These are phyloP conservation scores for Nyssa sinensis DNA, from an alignment of 148 eudicot genomes.

Conservation along the genomic window DNA sequence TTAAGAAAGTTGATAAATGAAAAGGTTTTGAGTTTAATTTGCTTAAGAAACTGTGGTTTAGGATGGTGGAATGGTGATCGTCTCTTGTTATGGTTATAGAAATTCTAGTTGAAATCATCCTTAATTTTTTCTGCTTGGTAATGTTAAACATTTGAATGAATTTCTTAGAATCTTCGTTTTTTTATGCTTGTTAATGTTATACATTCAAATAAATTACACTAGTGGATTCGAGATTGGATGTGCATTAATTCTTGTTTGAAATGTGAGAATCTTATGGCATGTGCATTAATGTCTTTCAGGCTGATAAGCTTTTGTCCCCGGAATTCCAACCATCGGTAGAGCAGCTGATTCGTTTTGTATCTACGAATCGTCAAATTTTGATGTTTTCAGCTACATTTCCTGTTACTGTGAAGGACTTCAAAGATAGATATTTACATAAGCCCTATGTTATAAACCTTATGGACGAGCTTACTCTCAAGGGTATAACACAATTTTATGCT, in stretches of 20 bases:
- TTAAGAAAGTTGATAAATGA: background rate
- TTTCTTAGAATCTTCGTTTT: no score
- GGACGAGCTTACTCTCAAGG: conserved; percentile 92
- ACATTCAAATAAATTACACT: no score
- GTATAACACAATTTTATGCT: conserved; percentile 85
- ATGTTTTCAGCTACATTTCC: conserved; percentile 94
- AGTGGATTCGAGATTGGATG: no score
- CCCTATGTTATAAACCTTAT: conserved; percentile 82
- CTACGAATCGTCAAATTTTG: conserved; percentile 64
- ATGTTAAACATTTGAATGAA: no score
- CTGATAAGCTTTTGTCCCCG: conserved; percentile 75
- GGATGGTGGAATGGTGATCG: background rate
- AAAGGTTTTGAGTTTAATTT: background rate
- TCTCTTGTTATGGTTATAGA: no score
- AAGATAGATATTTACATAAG: conserved; percentile 69
- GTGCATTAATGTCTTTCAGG: conserved; percentile 40
- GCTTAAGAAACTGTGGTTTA: conserved; percentile 4
- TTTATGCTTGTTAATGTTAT: no score
- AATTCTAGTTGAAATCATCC: no score
- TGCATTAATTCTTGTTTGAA: no score
- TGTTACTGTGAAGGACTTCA: conserved; percentile 84
- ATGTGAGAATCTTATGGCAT: conserved; percentile 15
- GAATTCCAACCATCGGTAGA: conserved; percentile 80
- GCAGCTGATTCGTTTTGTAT: conserved; percentile 64
- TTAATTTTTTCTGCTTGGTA: no score